Base-by-base conservation (phyloP, 495 filamentous ascomycete genomes). In the Hypoxylon perforatum region DNA sequence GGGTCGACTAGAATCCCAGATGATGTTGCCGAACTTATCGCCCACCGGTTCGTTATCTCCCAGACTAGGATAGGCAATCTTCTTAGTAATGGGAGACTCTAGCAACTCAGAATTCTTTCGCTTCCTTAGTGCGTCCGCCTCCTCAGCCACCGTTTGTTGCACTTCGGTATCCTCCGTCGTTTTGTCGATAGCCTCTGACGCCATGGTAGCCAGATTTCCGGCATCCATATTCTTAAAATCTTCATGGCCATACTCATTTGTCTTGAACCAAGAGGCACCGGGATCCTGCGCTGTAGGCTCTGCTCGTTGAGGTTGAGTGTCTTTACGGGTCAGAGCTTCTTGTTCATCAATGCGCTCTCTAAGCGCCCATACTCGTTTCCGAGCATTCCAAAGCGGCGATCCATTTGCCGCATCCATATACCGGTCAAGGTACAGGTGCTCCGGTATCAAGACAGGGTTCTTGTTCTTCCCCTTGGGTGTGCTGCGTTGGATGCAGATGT, bases 401-500 rank as follows among this genome's bases (percentile, higher is more conserved):
- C 85, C 78, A 28, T 82, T 80, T 2, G 84, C 84, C 0, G 79
- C 75, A 49, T 95, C 91, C 82, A 96, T 89, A 75, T 94, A 99
- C 12, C 94, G 87, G 76, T 98, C 95, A 47, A 99, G 81, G 73
- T 90, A 97, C 30, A 99, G 85, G 2, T 84, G 87, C 50, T 94
- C 88, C 15, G 86, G 84, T 19, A 99, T 84, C 11, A 84, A 80
- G 17, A 98, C 81, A 38, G 91, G 90, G 49, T 93, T 88, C 23
- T 88, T 87, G 9, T 92, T 92, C 65, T 97, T 97, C 14, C 54
- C 69, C 66, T 48, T 88, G 49, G 86, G 93, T 33, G 89, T 87
- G 8, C 89, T 88, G 18, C 95, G 87, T 69, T 94, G 91, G 17
- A 97, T 91, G 67, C 92, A 91, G 44, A 99, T 87, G 73, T 97